A percentile compares a stretch with the other conserved stretches of the same genome.
Conservation (phyloP, 768 basidiomycete genomes). For the Lentinula edodes region DNA sequence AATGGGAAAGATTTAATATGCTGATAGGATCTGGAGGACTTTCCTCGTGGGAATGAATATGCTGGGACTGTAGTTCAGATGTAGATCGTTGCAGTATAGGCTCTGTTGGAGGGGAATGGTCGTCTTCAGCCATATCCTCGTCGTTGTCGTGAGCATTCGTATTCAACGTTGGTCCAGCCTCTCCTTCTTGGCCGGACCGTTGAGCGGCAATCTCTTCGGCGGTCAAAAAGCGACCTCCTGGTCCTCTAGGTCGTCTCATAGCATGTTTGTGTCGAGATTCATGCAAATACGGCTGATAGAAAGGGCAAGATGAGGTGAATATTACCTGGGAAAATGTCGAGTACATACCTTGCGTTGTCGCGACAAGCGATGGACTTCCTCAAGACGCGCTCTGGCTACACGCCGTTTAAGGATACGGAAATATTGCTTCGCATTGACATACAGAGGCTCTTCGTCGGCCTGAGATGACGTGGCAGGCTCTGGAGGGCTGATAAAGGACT, state of each 20-base stretch:
- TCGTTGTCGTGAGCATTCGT: slow-evolving; percentile 26
- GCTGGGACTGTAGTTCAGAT: slow-evolving; percentile 14
- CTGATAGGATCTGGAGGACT: slow-evolving; percentile 9
- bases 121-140: slow-evolving; percentile 40
- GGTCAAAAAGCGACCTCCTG: slow-evolving; percentile 95
- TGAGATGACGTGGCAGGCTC: slow-evolving; percentile 16
- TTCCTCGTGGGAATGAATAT: slow-evolving; percentile 14
- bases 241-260: slow-evolving; percentile 93
- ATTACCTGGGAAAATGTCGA: neutral
- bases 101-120: slow-evolving; percentile 10
- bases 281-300: slow-evolving; percentile 88
- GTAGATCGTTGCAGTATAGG: slow-evolving; percentile 7
- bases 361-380: slow-evolving; percentile 90
- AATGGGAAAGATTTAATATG: slow-evolving; percentile 14
- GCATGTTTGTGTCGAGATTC: slow-evolving; percentile 98
- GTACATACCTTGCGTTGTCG: slow-evolving; percentile 79
- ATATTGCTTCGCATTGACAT: slow-evolving; percentile 99
- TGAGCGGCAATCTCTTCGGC: slow-evolving; percentile 92
- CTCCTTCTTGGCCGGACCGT: slow-evolving; percentile 37
- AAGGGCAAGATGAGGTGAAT: slow-evolving; percentile 4
- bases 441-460: slow-evolving; percentile 95
- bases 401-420: slow-evolving; percentile 96
- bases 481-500: slow-evolving; percentile 11
- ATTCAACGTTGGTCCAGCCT: slow-evolving; percentile 23
- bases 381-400: slow-evolving; percentile 83